Base-by-base conservation (phyloP, 139 green algal species). In the Gonium pectorale region DNA sequence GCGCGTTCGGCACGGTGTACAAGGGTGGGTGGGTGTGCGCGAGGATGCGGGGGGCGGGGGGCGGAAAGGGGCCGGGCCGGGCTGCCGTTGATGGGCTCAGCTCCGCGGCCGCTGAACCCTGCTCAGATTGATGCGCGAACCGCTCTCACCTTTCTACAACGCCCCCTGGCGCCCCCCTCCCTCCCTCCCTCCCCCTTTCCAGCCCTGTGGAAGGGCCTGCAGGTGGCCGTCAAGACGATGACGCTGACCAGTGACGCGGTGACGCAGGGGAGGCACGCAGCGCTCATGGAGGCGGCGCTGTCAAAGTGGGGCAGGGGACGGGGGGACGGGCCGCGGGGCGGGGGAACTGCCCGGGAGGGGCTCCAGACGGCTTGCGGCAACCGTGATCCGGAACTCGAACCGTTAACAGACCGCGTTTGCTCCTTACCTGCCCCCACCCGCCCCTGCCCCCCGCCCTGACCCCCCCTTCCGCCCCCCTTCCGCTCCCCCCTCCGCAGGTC, bases 231-330 rank as follows among this genome's bases (percentile, higher is more conserved):
- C 64, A 85, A 85, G 64, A 77, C 64, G 35, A 85, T 85, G 79
- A 85, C 79, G 59, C 63, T 85, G 6, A 85, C 64, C 11, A 21
- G 43, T 21, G 67, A 86, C 29, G 54, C 80, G 5, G 54, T 86
- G 8, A 86, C 46, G 13, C 52, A 86, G 67, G 80, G 80, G 29
- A 38, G 79, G 5, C 83, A 88, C 63, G 67, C 73, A 3, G 83
- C 83, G 27, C 64, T 88, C 5, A 64, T 88, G 83, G 83, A 88
- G 73, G 83, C 83, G 33, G 83, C 83, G 27, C 68, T 88, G 59
- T 83, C 77, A 37, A 83, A 83, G 62, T 83, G 69, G 29, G 56
- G 49, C 49, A 17, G 49, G n/a, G n/a, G n/a, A n/a, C n/a, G n/a
- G n/a, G n/a, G n/a, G n/a, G n/a, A n/a, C n/a, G n/a, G n/a, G n/a